Base-by-base conservation (phyloP, 2,329 filamentous ascomycete genomes). In the Aureobasidium leucospermi region DNA sequence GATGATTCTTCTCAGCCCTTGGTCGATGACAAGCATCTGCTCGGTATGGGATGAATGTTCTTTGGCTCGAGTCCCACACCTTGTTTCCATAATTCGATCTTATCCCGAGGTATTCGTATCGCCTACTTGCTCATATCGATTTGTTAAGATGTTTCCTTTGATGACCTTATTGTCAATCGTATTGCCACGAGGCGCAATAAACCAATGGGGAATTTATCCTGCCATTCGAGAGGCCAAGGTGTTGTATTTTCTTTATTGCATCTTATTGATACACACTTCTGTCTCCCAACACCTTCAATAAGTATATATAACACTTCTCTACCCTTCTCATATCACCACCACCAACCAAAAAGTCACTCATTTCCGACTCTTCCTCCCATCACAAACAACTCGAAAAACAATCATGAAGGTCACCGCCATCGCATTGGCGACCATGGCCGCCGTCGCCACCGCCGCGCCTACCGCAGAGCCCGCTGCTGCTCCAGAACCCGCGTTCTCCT, bases 361-460 rank as follows among this genome's bases (percentile, higher is more conserved):
- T 68, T 66, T 19, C 32, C 59, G 62, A 60, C 49, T 56, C 63
- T 52, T 15, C 45, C 31, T 19, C 15, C 19, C 13, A 49, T 48
- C 10, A 59, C 45, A 45, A 62, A 39, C 38, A 29, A 38, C 76
- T 77, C 64, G 76, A 77, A 55, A 75, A 42, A 53, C 75, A n/a
- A 74, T 71, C 23, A 78, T 70, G 36, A 73, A 70, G 39, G 59
- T 61, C 52, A 60, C 51, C 46, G 28, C 62, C 31, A 39, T 58
- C 31, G 45, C 59, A 52, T 23, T 59, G 38, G 60, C 52, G 45
- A 46, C 59, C 8, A 41, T 60, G 45, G 53, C 49, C 62, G 47
- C 57, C 15, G 42, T 52, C 5, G 51, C 56, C 46, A 63, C 61
- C 55, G 65, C 67, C 43, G 66, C 67, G 52, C 66, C 68, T 32